phyloP scores from a whole-genome alignment of 75 land plant species.

The Larix kaempferi region DNA sequence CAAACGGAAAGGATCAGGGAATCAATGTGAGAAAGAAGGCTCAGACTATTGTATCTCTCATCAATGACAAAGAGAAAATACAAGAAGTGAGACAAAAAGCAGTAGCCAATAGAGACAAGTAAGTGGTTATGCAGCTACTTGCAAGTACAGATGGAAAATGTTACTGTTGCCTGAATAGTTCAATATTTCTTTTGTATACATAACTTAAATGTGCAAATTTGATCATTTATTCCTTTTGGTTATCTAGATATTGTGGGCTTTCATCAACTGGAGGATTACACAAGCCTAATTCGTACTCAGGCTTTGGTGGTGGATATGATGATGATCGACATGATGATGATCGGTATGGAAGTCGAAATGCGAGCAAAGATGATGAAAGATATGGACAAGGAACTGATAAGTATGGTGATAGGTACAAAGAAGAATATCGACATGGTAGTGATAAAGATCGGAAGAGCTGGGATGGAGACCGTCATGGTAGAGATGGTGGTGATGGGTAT shows the following conservation, averaged over 20 bases:
- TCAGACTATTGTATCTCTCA: constrained; percentile 48
- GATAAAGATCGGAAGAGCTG: constrained; percentile 9
- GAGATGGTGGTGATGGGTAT: constrained; percentile 20
- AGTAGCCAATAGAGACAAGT: constrained; percentile 79
- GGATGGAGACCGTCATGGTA: constrained; percentile 14
- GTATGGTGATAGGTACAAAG: constrained; percentile 41
- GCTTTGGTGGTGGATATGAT: constrained; percentile 41
- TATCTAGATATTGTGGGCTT: constrained; percentile 74
- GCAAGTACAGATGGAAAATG: neutral
- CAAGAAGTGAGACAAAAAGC: constrained; percentile 77
- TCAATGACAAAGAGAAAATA: constrained; percentile 77
- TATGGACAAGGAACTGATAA: constrained; percentile 15
- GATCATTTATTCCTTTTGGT: neutral
- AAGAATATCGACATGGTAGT: constrained; percentile 17
- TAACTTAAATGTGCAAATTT: neutral
- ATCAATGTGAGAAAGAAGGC: constrained; percentile 82
- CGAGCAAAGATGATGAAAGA: constrained; percentile 31
- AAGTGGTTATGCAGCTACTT: constrained; percentile 16
- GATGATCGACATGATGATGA: constrained; percentile 50
- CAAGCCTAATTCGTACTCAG: constrained; percentile 73
- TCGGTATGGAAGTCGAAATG: constrained; percentile 40
- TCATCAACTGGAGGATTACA: constrained; percentile 77
- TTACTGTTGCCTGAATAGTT: neutral
- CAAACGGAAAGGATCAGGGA: constrained; percentile 80
- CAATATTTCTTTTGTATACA: neutral